These are phyloP conservation scores for Fusarium nanum DNA, from an alignment of 2,329 filamentous ascomycete species.

Conservation along the genomic window DNA sequence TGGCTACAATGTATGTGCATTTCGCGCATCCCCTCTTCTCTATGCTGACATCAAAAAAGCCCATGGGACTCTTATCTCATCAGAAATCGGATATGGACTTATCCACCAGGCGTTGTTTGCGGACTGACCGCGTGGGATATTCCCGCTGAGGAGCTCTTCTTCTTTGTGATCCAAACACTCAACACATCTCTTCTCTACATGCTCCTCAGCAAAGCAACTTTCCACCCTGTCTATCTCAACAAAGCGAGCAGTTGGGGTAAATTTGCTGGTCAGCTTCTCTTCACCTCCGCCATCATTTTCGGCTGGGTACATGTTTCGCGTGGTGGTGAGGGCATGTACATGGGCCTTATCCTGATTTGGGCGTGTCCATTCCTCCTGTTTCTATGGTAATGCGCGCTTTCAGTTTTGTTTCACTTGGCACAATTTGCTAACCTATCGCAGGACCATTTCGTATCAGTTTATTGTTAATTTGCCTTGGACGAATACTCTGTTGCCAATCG, in stretches of 20 bases:
- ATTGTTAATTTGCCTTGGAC: slow-evolving; percentile 68
- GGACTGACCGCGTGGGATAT: slow-evolving; percentile 73
- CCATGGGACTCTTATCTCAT: slow-evolving; percentile 85
- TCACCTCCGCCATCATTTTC: slow-evolving; percentile 57
- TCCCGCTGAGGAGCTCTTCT: slow-evolving; percentile 78
- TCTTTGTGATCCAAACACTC: slow-evolving; percentile 82
- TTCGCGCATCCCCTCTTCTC: neutral
- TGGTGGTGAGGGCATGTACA: slow-evolving; percentile 68
- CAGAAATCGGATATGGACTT: slow-evolving; percentile 75
- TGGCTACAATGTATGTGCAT: slow-evolving; percentile 65
- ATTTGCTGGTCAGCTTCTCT: slow-evolving; percentile 61
- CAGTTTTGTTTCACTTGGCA: neutral
- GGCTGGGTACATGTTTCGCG: slow-evolving; percentile 59
- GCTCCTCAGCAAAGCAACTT: slow-evolving; percentile 72
- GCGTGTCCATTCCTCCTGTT: slow-evolving; percentile 73
- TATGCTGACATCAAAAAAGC: slow-evolving; percentile 3
- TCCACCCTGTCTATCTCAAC: slow-evolving; percentile 59
- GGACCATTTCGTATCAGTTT: slow-evolving; percentile 72
- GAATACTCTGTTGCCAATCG: slow-evolving; percentile 69
- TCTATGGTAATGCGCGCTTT: slow-evolving; percentile 22
- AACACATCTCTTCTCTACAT: slow-evolving; percentile 77
- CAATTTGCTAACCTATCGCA: slow-evolving; percentile 55
- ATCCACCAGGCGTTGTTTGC: slow-evolving; percentile 72
- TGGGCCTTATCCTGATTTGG: slow-evolving; percentile 78
- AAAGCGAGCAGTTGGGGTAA: slow-evolving; percentile 48